Evolutionary conservation across 192 early-diverging fungal species (phyloP), one percentile per base, ranked within the genome.

Genomic region (Gigaspora rosea): DNA sequence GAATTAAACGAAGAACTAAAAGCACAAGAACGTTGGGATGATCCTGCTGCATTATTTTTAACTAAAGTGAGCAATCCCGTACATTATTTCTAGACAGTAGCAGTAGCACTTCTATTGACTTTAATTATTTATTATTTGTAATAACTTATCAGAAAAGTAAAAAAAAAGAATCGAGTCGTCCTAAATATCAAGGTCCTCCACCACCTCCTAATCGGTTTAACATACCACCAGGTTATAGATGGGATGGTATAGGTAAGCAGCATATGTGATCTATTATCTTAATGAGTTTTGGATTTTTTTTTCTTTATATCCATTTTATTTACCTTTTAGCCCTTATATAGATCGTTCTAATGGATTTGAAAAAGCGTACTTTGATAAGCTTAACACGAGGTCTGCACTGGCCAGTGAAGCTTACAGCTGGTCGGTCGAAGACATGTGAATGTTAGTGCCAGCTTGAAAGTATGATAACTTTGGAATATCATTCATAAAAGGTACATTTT

Each of bases 321-420:
- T 32, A 32, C 22, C 48, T 27, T 78, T 61, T 65, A 27, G 13
- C 54, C 15, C 22, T 8, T 15, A 27, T 71, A 52, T 52, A 81
- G 88, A 90, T 74, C 85, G 88, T n/a, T 90, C 88, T 15, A 90
- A 82, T 73, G 88, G 87, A 20, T 90, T 85, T 62, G 89, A 90
- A 76, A 84, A 82, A 65, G 78, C 85, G 41, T 86, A 82, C 63
- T 86, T 90, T 54, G 62, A 83, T 36, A 81, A 75, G 35, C 69
- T 64, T 74, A 88, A 83, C 33, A 47, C 78, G 33, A 36, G 59
- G 16, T 64, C 64, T 52, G 76, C 82, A 4, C 63, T 58, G 41
- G 79, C 76, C 18, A 80, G 71, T 41, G 86, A 88, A 64, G 89
- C 89, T 18, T 85, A 90, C 57, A 83, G 84, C 32, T 89, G 88